These are phyloP conservation scores for Pholiota adiposa DNA, from an alignment of 1,284 basidiomycete genomes.

Conservation along the genomic window DNA sequence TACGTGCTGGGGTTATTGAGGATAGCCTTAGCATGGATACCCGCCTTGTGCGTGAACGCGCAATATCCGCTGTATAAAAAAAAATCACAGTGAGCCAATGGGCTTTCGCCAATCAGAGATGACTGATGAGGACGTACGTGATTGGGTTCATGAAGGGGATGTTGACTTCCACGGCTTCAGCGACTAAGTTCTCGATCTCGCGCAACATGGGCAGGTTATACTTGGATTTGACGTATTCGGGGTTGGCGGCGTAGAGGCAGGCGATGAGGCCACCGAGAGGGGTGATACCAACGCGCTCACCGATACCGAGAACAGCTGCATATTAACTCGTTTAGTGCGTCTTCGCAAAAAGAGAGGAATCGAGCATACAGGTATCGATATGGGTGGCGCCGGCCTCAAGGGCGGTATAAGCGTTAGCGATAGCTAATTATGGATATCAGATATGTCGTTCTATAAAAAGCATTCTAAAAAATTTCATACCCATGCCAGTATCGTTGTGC, in stretches of 20 bases:
- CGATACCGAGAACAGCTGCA: slow-evolving; percentile 89
- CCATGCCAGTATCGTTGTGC: slow-evolving; percentile 98
- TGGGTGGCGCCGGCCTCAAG: slow-evolving; percentile 99
- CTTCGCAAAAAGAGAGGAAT: slow-evolving; percentile 5
- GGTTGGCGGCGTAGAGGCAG: slow-evolving; percentile 95
- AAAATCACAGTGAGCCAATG: not conserved
- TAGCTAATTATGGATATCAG: slow-evolving; percentile 56
- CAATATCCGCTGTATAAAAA: slow-evolving; percentile 81
- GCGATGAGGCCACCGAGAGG: slow-evolving; percentile 97
- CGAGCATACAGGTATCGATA: slow-evolving; percentile 87
- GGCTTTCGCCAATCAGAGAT: not conserved
- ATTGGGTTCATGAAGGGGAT: slow-evolving; percentile 97
- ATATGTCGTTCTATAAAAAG: not conserved
- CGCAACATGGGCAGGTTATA: slow-evolving; percentile 98
- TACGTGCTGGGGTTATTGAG: slow-evolving; percentile 99
- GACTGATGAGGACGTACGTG: slow-evolving; percentile 56
- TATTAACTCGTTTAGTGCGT: not conserved
- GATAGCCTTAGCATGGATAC: slow-evolving; percentile 99
- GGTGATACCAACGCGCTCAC: slow-evolving; percentile 99
- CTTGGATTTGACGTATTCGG: slow-evolving; percentile 99
- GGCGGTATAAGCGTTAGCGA: slow-evolving; percentile 98
- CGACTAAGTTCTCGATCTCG: slow-evolving; percentile 98
- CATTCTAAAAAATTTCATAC: slow-evolving; percentile 38
- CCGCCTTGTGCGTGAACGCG: slow-evolving; percentile 99
- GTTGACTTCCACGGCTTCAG: slow-evolving; percentile 97